phyloP scores from a whole-genome alignment of 257 asterid species.

The Solanum megistacrolobum region DNA sequence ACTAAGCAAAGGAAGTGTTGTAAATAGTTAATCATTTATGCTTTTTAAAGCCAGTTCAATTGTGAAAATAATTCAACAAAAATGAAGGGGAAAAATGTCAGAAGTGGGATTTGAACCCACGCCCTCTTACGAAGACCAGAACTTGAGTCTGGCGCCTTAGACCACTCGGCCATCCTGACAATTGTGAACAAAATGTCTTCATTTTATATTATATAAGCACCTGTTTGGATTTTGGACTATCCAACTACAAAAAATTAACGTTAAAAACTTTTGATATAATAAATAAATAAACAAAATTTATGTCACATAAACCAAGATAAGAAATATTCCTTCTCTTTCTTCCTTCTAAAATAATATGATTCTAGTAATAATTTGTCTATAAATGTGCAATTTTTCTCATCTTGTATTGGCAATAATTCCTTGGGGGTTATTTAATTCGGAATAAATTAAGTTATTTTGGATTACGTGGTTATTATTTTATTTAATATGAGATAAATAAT shows the following conservation, averaged over 20 bases:
- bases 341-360: neutral
- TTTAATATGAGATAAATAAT: neutral
- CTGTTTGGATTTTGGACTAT: neutral
- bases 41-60: no score
- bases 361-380: no score
- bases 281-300: no score
- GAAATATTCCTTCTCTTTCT: neutral
- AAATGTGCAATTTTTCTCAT: neutral
- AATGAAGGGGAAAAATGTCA: constrained; percentile 17
- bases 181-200: no score
- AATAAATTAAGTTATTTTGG: no score
- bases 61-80: neutral
- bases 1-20: no score
- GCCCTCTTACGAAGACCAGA: constrained; percentile 80
- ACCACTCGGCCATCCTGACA: constrained; percentile 98
- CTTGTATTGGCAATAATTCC: neutral
- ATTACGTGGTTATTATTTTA: no score
- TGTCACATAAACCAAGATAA: neutral
- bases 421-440: neutral
- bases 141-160: constrained; percentile 99
- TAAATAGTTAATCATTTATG: no score
- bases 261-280: neutral
- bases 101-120: constrained; percentile 24
- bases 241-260: neutral
- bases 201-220: no score